A percentile compares a stretch with the other conserved stretches of the same genome.
phyloP scores from a whole-genome alignment of 495 filamentous ascomycete genomes.

The Neurospora sp. region DNA sequence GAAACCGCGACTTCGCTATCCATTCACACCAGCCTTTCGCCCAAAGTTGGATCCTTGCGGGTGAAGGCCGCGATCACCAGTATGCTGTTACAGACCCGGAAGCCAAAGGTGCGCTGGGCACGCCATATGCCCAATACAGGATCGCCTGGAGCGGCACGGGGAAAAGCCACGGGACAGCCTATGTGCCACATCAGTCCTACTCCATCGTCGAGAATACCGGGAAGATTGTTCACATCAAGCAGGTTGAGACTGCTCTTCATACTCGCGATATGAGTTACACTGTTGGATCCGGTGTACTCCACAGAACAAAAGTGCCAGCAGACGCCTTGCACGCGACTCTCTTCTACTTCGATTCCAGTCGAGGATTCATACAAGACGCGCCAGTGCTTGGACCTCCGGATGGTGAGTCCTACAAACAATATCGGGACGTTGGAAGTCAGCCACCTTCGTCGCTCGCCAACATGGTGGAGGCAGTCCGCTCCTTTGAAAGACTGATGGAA shows the following conservation, averaged over 20 bases:
- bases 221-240: background rate
- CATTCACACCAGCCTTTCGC: conserved; percentile 17
- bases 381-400: conserved; percentile 10
- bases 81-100: background rate
- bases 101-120: background rate
- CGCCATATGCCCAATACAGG: conserved; percentile 11
- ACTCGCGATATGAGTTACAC: conserved; percentile 5
- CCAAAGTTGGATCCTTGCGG: conserved; percentile 21
- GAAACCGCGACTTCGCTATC: conserved; percentile 7
- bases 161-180: conserved; percentile 1
- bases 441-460: conserved; percentile 5
- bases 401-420: conserved; percentile 7
- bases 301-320: conserved; percentile 3
- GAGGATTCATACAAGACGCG: conserved; percentile 10
- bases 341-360: conserved; percentile 12
- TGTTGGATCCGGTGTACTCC: conserved; percentile 7
- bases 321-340: conserved; percentile 12
- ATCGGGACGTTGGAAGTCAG: conserved; percentile 5
- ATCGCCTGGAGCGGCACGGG: conserved; percentile 12
- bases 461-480: conserved; percentile 6
- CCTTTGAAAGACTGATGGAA: conserved; percentile 5
- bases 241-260: background rate
- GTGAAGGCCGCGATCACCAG: conserved; percentile 11
- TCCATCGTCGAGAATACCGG: conserved; percentile 11
- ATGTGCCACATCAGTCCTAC: conserved; percentile 7